These are phyloP conservation scores for Sporisorium reilianum DNA, from an alignment of 1,284 basidiomycete genomes.

Conservation along the genomic window DNA sequence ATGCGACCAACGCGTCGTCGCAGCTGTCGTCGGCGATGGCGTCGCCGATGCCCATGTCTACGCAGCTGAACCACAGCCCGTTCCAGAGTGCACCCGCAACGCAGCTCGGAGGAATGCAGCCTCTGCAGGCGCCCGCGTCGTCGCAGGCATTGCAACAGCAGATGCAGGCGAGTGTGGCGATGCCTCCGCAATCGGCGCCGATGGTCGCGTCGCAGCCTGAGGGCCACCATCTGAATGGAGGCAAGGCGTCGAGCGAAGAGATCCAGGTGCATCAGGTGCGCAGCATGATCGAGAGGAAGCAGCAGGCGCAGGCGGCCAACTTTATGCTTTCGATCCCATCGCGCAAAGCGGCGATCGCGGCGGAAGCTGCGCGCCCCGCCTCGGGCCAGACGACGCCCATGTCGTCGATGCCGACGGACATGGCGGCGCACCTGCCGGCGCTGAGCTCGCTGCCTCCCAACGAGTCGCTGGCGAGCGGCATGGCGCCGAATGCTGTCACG, in stretches of 20 bases:
- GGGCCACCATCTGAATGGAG: constrained; percentile 21
- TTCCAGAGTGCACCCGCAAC: constrained; percentile 27
- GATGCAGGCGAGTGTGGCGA: constrained; percentile 19
- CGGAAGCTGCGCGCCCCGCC: constrained; percentile 31
- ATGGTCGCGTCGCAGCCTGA: constrained; percentile 40
- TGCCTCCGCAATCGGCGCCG: constrained; percentile 35
- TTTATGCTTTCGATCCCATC: constrained; percentile 59
- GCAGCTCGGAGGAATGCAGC: constrained; percentile 26
- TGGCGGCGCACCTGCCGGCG: constrained; percentile 47
- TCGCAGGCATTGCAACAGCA: constrained; percentile 48
- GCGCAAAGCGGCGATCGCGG: constrained; percentile 43
- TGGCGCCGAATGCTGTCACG: constrained; percentile 23
- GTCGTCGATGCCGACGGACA: constrained; percentile 57
- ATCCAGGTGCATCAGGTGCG: constrained; percentile 50
- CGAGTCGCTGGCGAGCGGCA: constrained; percentile 28
- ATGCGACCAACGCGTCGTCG: constrained; percentile 20
- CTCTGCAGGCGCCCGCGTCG: constrained; percentile 32
- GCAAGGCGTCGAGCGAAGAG: constrained; percentile 44
- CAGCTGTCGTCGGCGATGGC: constrained; percentile 39
- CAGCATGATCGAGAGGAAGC: constrained; percentile 57
- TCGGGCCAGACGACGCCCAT: constrained; percentile 57
- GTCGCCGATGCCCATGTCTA: constrained; percentile 47
- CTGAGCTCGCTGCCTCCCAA: constrained; percentile 40
- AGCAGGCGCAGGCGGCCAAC: constrained; percentile 56
- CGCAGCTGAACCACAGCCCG: constrained; percentile 37